These are phyloP conservation scores for Skeletonema menzelii DNA, from an alignment of 108 stramenopile species.

Conservation along the genomic window DNA sequence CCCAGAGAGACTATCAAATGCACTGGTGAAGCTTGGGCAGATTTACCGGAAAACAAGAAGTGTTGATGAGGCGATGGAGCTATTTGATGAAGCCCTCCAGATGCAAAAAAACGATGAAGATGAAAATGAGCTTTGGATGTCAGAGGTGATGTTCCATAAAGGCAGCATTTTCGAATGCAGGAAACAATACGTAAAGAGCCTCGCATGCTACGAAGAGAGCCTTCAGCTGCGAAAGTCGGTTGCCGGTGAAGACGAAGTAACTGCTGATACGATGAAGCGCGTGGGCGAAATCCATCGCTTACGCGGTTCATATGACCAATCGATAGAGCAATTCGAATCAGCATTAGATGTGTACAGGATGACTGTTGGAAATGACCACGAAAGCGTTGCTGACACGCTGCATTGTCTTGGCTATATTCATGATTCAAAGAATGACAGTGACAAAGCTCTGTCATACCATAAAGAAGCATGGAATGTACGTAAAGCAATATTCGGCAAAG, in stretches of 20 bases:
- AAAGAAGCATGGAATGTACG: conserved; percentile 47
- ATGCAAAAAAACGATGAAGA: conserved; percentile 28
- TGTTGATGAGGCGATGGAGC: conserved; percentile 36
- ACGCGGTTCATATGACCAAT: conserved; percentile 36
- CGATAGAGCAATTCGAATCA: conserved; percentile 28
- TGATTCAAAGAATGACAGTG: conserved; percentile 32
- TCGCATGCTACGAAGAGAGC: conserved; percentile 35
- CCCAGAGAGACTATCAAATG: conserved; percentile 25
- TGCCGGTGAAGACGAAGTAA: conserved; percentile 42
- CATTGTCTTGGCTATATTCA: conserved; percentile 47
- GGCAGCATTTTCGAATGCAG: conserved; percentile 32
- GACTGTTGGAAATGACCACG: conserved; percentile 43
- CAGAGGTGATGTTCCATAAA: conserved; percentile 45
- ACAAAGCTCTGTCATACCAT: conserved; percentile 48
- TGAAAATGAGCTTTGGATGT: conserved; percentile 34
- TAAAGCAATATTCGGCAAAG: conserved; percentile 45
- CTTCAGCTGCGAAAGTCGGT: conserved; percentile 26
- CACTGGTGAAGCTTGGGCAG: conserved; percentile 31
- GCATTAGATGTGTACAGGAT: conserved; percentile 40
- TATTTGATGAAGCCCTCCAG: conserved; percentile 42
- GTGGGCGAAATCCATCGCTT: conserved; percentile 39
- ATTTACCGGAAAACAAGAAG: conserved; percentile 26
- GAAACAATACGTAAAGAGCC: conserved; percentile 36
- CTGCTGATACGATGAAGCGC: conserved; percentile 36
- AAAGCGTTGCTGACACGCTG: conserved; percentile 39